Evolutionary conservation across 805 yeast species (phyloP).

Genomic region (Sporopachydermia lactativora): DNA sequence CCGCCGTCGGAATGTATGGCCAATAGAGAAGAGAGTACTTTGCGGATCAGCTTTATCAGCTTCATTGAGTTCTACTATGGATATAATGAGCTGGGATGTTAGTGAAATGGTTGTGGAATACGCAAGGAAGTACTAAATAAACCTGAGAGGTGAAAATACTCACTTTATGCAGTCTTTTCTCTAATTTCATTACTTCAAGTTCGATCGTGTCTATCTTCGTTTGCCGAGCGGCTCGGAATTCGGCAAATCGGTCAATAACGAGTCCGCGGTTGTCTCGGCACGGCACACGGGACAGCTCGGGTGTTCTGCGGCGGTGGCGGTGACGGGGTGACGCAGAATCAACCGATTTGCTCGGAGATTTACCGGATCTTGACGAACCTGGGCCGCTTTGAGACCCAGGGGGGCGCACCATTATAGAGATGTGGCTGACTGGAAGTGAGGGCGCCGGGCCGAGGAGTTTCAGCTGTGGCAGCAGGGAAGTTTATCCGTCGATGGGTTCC

Average conservation of each 20-base stretch:
- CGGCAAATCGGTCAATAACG: slow-evolving; percentile 28
- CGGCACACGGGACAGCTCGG: no score
- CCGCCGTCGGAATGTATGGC: slow-evolving; percentile 11
- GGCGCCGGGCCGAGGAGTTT: no score
- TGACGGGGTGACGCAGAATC: no score
- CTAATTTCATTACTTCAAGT: slow-evolving; percentile 41
- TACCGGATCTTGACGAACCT: no score
- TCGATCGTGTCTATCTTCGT: slow-evolving; percentile 31
- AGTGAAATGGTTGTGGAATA: slow-evolving; percentile 13
- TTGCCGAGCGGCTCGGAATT: slow-evolving; percentile 29
- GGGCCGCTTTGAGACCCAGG: no score
- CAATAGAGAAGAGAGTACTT: neutral
- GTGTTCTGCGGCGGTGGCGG: no score
- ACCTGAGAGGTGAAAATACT: slow-evolving; percentile 9
- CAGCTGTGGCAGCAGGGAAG: no score
- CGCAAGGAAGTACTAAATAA: slow-evolving; percentile 15
- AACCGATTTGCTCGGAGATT: no score
- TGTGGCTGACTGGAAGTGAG: no score
- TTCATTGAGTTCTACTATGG: neutral
- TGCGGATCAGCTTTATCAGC: neutral
- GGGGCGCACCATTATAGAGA: no score
- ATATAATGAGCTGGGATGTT: neutral
- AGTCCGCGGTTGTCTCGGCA: slow-evolving; percentile 25
- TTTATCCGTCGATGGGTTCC: no score
- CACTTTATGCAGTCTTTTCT: slow-evolving; percentile 43